Evolutionary conservation across 2,329 filamentous ascomycete genomes (phyloP), one percentile per base, ranked within the genome.

Genomic region (Aspergillus sp.): DNA sequence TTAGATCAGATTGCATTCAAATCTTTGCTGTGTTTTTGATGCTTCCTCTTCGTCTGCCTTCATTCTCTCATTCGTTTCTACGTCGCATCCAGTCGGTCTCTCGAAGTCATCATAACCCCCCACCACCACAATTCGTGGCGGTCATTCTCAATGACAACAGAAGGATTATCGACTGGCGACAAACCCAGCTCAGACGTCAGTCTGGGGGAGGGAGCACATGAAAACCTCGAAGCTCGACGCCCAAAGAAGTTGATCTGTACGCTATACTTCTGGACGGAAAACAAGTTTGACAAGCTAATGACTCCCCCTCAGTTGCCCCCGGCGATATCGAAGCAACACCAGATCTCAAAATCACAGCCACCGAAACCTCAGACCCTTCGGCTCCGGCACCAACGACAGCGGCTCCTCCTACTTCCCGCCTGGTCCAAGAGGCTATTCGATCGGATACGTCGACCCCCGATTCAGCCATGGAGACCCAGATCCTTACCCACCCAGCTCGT

Each of bases 161-260:
- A 42, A 26, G 5, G 30, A 38, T 37, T 33, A n/a, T 29, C 33
- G 12, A 9, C 33, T 33, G 28, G 28, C 38, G 33, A 5, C 29
- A 39, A 11, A 33, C 7, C 38, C 29, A 41, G 33, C 19, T 7
- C 29, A 40, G 33, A 12, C 27, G 35, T 50, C 53, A 54, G 48
- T 42, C 33, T 33, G 2, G 42, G 46, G 7, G 41, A 48, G 12
- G 43, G 48, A 26, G 6, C 26, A 7, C 36, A 43, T 9, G n/a
- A 39, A 27, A 48, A 55, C 28, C 44, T 43, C 44, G 41, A 51
- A 8, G 45, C 44, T 9, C 47, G 56, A 37, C 64, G 64, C 33
- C 67, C 67, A 27, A 69, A 68, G 55, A 67, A 67, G 47, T 54
- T 70, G 27, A 69, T 70, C 43, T 70, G 67, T 69, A 62, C 27